Percentiles rank a stretch among this genome's conserved stretches.
phyloP scores from a whole-genome alignment of 202 grass and related monocot species.

The Zizania palustris region DNA sequence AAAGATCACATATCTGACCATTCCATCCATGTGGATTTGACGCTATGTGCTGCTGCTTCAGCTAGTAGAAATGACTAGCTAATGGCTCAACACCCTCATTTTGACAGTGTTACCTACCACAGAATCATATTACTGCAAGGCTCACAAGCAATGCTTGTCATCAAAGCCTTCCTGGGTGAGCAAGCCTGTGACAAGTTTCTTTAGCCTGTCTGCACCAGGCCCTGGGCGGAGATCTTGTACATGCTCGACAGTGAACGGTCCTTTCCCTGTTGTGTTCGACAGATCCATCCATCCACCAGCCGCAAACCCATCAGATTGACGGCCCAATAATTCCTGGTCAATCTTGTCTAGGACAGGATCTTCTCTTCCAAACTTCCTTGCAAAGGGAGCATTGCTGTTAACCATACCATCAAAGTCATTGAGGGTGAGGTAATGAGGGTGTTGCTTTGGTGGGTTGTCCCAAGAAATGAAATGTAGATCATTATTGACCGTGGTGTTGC shows the following conservation, averaged over 20 bases:
- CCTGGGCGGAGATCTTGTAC: constrained; percentile 70
- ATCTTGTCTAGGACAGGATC: constrained; percentile 92
- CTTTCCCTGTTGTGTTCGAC: constrained; percentile 55
- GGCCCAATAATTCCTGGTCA: constrained; percentile 73
- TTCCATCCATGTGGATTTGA: constrained; percentile 40
- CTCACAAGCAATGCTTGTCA: constrained; percentile 88
- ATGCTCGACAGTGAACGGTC: constrained; percentile 53
- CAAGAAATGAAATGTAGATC: constrained; percentile 99
- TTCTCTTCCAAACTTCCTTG: constrained; percentile 83
- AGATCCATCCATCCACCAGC: constrained; percentile 71
- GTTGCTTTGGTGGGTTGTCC: constrained; percentile 99
- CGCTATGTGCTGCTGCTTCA: constrained; percentile 34
- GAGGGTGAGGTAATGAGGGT: constrained; percentile 82
- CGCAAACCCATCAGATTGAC: constrained; percentile 59
- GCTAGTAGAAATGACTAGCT: constrained; percentile 50
- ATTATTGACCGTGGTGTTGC: constrained; percentile 92
- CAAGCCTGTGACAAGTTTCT: constrained; percentile 74
- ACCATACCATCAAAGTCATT: constrained; percentile 70
- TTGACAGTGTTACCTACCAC: constrained; percentile 40
- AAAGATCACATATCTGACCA: constrained; percentile 49
- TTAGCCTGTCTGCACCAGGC: constrained; percentile 66
- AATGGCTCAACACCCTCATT: constrained; percentile 35
- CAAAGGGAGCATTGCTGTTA: constrained; percentile 86
- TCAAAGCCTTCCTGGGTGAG: constrained; percentile 79
- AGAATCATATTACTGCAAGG: constrained; percentile 31